Evolutionary conservation across 805 yeast genomes (phyloP).

Genomic region (Candida cerambycidarum): DNA sequence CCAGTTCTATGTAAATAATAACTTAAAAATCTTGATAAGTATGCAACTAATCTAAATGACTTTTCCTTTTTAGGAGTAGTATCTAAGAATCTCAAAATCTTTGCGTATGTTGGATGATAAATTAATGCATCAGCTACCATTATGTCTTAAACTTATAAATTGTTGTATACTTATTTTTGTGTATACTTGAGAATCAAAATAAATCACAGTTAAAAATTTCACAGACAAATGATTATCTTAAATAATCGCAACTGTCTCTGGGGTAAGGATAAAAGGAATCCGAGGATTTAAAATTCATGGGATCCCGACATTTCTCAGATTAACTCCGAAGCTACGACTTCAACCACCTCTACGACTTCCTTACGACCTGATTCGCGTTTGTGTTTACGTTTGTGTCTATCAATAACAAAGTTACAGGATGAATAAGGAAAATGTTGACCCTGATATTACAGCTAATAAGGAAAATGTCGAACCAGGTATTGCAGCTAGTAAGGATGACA

Average conservation of each 20-base stretch:
- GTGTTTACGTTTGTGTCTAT: neutral
- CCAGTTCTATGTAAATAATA: constrained; percentile 61
- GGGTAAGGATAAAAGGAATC: constrained; percentile 8
- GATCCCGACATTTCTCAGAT: neutral
- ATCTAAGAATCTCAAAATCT: constrained; percentile 63
- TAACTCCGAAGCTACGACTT: neutral
- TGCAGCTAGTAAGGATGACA: neutral
- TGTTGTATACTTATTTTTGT: neutral
- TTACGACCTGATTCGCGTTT: constrained; percentile 3
- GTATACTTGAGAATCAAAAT: too few relatives aligned
- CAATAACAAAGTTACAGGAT: neutral
- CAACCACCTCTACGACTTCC: neutral
- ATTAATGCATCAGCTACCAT: constrained; percentile 52
- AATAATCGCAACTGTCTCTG: constrained; percentile 5
- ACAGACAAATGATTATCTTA: constrained; percentile 7
- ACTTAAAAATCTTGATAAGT: constrained; percentile 71
- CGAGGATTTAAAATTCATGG: neutral
- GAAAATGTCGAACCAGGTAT: constrained; percentile 8
- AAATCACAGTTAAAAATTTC: constrained; percentile 4
- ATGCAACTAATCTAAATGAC: constrained; percentile 73
- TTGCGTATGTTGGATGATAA: constrained; percentile 71
- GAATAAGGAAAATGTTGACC: constrained; percentile 16
- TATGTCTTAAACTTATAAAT: neutral
- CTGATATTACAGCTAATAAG: neutral
- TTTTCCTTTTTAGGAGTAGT: constrained; percentile 77